A percentile compares a stretch with the other conserved stretches of the same genome.
These are phyloP conservation scores for Mycosphaerella arachidis DNA, from an alignment of 2,329 filamentous ascomycete genomes.

Conservation along the genomic window DNA sequence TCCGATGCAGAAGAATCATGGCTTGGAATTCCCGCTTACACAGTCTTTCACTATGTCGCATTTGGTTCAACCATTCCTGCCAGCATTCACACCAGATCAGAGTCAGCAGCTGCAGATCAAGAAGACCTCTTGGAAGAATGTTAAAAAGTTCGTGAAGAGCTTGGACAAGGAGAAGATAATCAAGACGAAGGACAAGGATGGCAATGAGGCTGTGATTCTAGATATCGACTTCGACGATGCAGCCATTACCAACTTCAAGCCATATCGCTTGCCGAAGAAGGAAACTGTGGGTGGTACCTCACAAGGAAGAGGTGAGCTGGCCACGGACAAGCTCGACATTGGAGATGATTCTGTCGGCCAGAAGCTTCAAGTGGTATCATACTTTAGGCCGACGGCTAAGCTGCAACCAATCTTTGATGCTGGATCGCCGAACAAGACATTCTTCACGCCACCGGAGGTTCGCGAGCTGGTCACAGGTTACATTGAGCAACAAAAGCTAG, in stretches of 20 bases:
- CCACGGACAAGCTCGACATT: constrained; percentile 35
- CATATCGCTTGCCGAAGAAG: constrained; percentile 60
- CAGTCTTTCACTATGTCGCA: constrained; percentile 61
- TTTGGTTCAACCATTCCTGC: constrained; percentile 63
- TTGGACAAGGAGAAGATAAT: constrained; percentile 61
- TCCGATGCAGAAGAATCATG: constrained; percentile 48
- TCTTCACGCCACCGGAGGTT: constrained; percentile 58
- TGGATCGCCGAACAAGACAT: constrained; percentile 41
- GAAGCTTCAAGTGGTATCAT: constrained; percentile 47
- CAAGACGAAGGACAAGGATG: constrained; percentile 61
- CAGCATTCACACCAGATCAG: constrained; percentile 53
- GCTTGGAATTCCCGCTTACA: constrained; percentile 58
- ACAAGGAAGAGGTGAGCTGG: constrained; percentile 31
- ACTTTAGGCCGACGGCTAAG: constrained; percentile 56
- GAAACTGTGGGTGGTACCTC: constrained; percentile 42
- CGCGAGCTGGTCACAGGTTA: constrained; percentile 55
- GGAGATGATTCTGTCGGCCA: constrained; percentile 43
- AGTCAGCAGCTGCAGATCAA: constrained; percentile 61
- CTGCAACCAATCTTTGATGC: constrained; percentile 53
- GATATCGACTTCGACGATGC: constrained; percentile 61
- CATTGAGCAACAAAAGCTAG: constrained; percentile 53
- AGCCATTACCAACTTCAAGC: constrained; percentile 53
- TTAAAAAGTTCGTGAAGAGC: constrained; percentile 65
- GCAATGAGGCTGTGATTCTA: constrained; percentile 59
- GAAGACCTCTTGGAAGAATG: constrained; percentile 66